Base-by-base conservation (phyloP, 129 eudicot species). In the Kitagawia praeruptora region DNA sequence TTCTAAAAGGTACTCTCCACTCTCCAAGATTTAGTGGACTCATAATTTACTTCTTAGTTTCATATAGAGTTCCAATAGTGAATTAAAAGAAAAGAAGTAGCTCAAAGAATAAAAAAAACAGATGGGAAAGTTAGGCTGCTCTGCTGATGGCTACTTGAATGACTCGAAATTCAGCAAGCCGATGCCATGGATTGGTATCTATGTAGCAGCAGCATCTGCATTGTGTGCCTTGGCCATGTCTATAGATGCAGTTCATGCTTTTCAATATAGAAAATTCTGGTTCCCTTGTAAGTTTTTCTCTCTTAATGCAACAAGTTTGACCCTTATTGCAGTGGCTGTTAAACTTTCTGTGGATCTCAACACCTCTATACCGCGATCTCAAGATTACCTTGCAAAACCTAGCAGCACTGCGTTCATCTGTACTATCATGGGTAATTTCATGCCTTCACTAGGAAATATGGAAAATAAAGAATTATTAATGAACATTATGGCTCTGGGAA, bases 381-480 rank as follows among this genome's bases (percentile, higher is more conserved):
- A 86, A 13, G 96, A 92, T 69, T 88, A 88, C 77, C 89, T 92
- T 1, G 91, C 96, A 0, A 89, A 90, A 45, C 85, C 88, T n/a
- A 86, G 93, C 84, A 92, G 97, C 82, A 79, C 85, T 0, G 89
- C 81, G 34, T 84, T 92, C 25, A 71, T 92, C 67, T 84, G 89
- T 38, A 90, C 90, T 67, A 89, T 85, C 19, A 86, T 92, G 89
- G 92, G 86, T 14, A 92, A 92, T 78, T 84, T 86, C 44, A 61
- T 92, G 78, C 90, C 96, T 23, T 89, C 92, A 75, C 49, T 92
- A 71, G 97, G 96, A n/a, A 76, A 82, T 48, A 92, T 90, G 97
- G 82, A 84, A 21, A 83, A 92, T 54, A 79, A 88, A 66, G 97
- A 92, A 38, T 72, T 92, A 11, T 16, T 89, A 48, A 75, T 86